These are phyloP conservation scores for Brettanomyces sp. DNA, from an alignment of 805 yeast genomes.

Conservation along the genomic window DNA sequence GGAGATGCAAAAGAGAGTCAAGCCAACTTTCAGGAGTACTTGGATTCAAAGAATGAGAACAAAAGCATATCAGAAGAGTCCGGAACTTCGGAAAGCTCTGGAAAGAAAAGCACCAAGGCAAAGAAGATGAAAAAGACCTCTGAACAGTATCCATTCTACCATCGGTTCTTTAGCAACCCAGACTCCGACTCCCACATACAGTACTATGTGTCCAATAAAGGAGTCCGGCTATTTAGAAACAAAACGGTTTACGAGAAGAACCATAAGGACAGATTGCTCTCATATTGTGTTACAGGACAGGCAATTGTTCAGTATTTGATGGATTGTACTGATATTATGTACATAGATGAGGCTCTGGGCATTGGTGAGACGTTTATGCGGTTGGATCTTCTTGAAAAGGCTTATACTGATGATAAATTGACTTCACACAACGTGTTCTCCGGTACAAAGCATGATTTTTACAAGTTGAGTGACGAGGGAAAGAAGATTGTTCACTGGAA, in stretches of 20 bases:
- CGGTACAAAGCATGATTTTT: slow-evolving; percentile 13
- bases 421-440: slow-evolving; percentile 2
- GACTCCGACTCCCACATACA: slow-evolving; percentile 77
- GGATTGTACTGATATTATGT: slow-evolving; percentile 76
- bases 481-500: slow-evolving; percentile 16
- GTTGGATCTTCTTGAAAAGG: slow-evolving; percentile 34
- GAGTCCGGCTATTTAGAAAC: slow-evolving; percentile 50
- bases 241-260: slow-evolving; percentile 15
- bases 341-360: slow-evolving; percentile 40
- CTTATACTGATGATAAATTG: slow-evolving; percentile 17
- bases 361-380: slow-evolving; percentile 43
- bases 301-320: slow-evolving; percentile 78
- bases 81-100: background rate
- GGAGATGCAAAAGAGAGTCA: background rate
- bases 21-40: background rate
- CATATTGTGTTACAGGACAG: slow-evolving; percentile 61
- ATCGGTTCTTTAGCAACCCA: slow-evolving; percentile 77
- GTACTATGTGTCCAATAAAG: slow-evolving; percentile 59
- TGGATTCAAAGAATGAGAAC: background rate
- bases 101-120: background rate
- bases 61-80: background rate
- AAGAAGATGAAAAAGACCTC: background rate
- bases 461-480: slow-evolving; percentile 16
- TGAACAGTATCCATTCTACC: slow-evolving; percentile 54
- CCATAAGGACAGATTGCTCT: slow-evolving; percentile 22